A percentile compares a stretch with the other conserved stretches of the same genome.
Conservation (phyloP, 495 filamentous ascomycete species). For the Haplographium delicatum region DNA sequence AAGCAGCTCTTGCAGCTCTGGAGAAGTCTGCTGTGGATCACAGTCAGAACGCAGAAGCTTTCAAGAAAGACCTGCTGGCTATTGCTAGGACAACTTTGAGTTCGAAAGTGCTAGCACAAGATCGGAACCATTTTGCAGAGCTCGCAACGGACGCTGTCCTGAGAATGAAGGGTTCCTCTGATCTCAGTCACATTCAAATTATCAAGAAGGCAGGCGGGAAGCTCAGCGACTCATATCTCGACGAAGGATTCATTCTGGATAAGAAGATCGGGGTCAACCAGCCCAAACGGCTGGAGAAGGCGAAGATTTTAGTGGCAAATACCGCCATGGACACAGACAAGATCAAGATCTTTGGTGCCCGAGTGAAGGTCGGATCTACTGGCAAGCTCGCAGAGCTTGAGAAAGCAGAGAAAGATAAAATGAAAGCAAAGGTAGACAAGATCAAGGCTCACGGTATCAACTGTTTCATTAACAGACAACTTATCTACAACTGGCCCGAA, state of each 20-base stretch:
- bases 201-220: slow-evolving; percentile 99
- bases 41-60: slow-evolving; percentile 71
- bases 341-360: slow-evolving; percentile 98
- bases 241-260: slow-evolving; percentile 97
- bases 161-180: slow-evolving; percentile 83
- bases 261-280: slow-evolving; percentile 99
- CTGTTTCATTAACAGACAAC: slow-evolving; percentile 98
- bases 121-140: slow-evolving; percentile 84
- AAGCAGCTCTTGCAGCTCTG: slow-evolving; percentile 77
- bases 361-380: slow-evolving; percentile 91
- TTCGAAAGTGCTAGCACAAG: slow-evolving; percentile 94
- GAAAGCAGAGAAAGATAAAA: slow-evolving; percentile 97
- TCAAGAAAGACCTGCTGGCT: slow-evolving; percentile 81
- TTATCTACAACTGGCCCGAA: slow-evolving; percentile 99
- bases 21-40: slow-evolving; percentile 83
- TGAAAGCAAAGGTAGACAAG: slow-evolving; percentile 96
- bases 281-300: slow-evolving; percentile 93
- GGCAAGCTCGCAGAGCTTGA: slow-evolving; percentile 95
- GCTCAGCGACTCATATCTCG: slow-evolving; percentile 92
- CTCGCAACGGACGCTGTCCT: slow-evolving; percentile 92
- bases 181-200: slow-evolving; percentile 96
- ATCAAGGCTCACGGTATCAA: slow-evolving; percentile 99
- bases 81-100: slow-evolving; percentile 96
- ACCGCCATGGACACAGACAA: slow-evolving; percentile 99
- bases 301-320: slow-evolving; percentile 95